Conservation (phyloP, 2,329 filamentous ascomycete genomes). For the Claviceps lovelessii region DNA sequence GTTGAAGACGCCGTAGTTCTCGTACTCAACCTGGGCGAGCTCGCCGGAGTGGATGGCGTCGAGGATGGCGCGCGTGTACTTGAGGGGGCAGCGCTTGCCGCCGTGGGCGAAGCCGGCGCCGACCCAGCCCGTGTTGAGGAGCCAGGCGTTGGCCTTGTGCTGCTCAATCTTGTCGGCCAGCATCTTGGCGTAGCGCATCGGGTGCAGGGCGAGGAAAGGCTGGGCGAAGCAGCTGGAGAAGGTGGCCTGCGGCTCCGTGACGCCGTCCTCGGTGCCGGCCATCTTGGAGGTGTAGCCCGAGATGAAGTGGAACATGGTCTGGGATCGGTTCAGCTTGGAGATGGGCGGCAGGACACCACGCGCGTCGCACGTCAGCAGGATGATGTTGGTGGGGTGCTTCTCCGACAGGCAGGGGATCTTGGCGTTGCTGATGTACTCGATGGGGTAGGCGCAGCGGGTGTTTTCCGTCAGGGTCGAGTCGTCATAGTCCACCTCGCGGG, state of each 20-base stretch:
- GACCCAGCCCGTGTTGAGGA: slow-evolving; percentile 97
- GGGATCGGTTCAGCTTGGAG: slow-evolving; percentile 84
- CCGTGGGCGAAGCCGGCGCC: slow-evolving; percentile 81
- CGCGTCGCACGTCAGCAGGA: slow-evolving; percentile 94
- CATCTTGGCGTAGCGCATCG: slow-evolving; percentile 98
- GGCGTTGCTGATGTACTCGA: slow-evolving; percentile 97
- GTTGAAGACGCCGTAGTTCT: slow-evolving; percentile 94
- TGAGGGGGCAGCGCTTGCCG: slow-evolving; percentile 92
- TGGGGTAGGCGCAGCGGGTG: slow-evolving; percentile 95
- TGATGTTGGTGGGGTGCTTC: slow-evolving; percentile 90
- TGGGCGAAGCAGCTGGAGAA: slow-evolving; percentile 99
- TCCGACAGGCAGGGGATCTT: slow-evolving; percentile 90
- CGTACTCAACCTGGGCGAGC: slow-evolving; percentile 83
- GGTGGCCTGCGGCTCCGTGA: slow-evolving; percentile 93
- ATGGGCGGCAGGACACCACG: slow-evolving; percentile 95
- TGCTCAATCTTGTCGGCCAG: slow-evolving; percentile 92
- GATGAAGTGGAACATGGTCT: slow-evolving; percentile 99
- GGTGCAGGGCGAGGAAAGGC: slow-evolving; percentile 95
- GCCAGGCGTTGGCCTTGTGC: slow-evolving; percentile 93
- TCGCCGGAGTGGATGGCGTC: slow-evolving; percentile 96
- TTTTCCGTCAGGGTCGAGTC: slow-evolving; percentile 93
- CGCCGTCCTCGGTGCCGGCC: slow-evolving; percentile 94
- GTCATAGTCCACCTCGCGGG: slow-evolving; percentile 87
- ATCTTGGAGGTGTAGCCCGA: slow-evolving; percentile 99
- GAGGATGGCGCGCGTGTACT: slow-evolving; percentile 96